A percentile compares a stretch with the other conserved stretches of the same genome.
Conservation (phyloP, 495 filamentous ascomycete genomes). For the Mytilinidion resinicola region DNA sequence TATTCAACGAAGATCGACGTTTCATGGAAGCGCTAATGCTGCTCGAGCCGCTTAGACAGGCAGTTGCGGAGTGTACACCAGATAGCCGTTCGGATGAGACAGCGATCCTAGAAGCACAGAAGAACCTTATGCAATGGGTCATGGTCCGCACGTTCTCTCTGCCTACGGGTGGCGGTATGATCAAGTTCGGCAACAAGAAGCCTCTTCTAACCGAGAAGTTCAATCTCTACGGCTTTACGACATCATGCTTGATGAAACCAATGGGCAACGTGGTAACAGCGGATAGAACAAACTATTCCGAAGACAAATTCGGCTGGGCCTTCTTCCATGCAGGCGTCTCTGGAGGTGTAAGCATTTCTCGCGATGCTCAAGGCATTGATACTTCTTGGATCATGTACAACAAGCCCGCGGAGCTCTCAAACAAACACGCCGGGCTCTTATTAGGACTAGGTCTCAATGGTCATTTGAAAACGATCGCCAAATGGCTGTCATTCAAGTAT, state of each 20-base stretch:
- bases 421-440: constrained; percentile 89
- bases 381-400: constrained; percentile 99
- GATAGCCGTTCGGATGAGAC: constrained; percentile 76
- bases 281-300: constrained; percentile 73
- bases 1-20: constrained; percentile 87
- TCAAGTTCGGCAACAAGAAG: constrained; percentile 74
- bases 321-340: constrained; percentile 97
- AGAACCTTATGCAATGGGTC: constrained; percentile 75
- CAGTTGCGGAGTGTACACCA: constrained; percentile 67
- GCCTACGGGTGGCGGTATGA: constrained; percentile 72
- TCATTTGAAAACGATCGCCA: constrained; percentile 84
- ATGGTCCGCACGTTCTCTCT: constrained; percentile 83
- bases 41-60: constrained; percentile 68
- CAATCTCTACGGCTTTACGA: constrained; percentile 76
- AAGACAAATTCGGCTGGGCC: constrained; percentile 96
- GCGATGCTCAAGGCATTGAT: constrained; percentile 85
- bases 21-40: constrained; percentile 73
- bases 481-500: constrained; percentile 99
- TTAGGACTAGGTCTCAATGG: constrained; percentile 92
- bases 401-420: constrained; percentile 84
- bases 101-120: constrained; percentile 87
- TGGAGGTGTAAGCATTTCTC: constrained; percentile 82
- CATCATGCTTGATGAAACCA: constrained; percentile 84
- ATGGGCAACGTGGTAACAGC: constrained; percentile 82
- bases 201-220: constrained; percentile 88